phyloP scores from a whole-genome alignment of 352 stramenopile species.

The Phytopythium aichiense region DNA sequence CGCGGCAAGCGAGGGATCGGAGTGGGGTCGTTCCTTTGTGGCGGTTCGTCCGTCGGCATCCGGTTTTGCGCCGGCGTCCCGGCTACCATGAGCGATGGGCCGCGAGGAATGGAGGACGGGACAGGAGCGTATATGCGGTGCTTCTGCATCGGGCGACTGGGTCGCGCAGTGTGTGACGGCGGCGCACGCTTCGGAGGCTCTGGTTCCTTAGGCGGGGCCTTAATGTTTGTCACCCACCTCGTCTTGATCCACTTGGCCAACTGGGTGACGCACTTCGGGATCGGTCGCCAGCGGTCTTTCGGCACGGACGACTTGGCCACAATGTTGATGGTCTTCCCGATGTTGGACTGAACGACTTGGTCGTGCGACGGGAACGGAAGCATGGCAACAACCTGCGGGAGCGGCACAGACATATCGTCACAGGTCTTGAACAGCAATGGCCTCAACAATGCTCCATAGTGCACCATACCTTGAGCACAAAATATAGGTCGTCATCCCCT shows the following conservation, averaged over 20 bases:
- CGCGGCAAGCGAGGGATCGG: slow-evolving; percentile 20
- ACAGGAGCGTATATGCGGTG: slow-evolving; percentile 2
- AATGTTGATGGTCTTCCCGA: slow-evolving; percentile 60
- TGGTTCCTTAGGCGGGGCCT: slow-evolving; percentile 10
- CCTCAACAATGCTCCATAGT: not conserved
- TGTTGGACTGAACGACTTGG: slow-evolving; percentile 51
- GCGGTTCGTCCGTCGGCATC: slow-evolving; percentile 6
- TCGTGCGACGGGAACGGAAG: slow-evolving; percentile 48
- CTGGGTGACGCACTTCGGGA: slow-evolving; percentile 40
- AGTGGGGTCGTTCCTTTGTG: slow-evolving; percentile 14
- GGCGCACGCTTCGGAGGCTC: slow-evolving; percentile 5
- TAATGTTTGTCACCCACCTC: slow-evolving; percentile 57
- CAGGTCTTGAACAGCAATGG: not conserved
- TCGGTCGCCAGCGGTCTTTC: slow-evolving; percentile 21
- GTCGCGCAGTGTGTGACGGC: slow-evolving; percentile 6
- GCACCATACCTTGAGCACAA: slow-evolving; percentile 5
- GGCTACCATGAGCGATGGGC: slow-evolving; percentile 4
- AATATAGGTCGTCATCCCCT: slow-evolving; percentile 12
- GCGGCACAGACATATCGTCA: slow-evolving; percentile 3
- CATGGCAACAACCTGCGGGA: slow-evolving; percentile 65
- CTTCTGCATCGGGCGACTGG: slow-evolving; percentile 13
- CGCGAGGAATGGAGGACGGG: slow-evolving; percentile 9
- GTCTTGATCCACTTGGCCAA: slow-evolving; percentile 72
- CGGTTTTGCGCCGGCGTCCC: slow-evolving; percentile 9
- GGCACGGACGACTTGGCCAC: slow-evolving; percentile 39